Percentiles rank a stretch among this genome's conserved stretches.
These are phyloP conservation scores for Hemileccinum rubropunctum DNA, from an alignment of 768 basidiomycete species.

Conservation along the genomic window DNA sequence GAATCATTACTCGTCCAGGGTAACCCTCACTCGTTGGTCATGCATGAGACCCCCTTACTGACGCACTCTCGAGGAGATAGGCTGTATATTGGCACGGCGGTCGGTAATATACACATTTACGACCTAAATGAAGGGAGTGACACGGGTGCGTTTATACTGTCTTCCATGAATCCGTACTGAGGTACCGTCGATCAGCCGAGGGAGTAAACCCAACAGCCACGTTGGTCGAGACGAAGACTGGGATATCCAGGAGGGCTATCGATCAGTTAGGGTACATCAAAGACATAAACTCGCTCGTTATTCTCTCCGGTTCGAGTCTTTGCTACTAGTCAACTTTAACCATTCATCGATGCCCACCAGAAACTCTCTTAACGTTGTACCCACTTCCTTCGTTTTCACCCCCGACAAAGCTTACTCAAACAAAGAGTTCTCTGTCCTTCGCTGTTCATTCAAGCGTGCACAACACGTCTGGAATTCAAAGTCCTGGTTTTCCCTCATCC, in stretches of 20 bases:
- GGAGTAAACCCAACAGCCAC: conserved; percentile 17
- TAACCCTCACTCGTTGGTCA: conserved; percentile 1
- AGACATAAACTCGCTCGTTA: conserved; percentile 81
- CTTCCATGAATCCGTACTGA: conserved; percentile 28
- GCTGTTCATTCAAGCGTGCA: conserved; percentile 64
- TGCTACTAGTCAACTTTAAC: not conserved
- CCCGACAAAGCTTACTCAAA: conserved; percentile 68
- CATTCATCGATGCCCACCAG: conserved; percentile 37
- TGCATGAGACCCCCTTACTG: not conserved
- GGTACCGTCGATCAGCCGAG: conserved; percentile 3
- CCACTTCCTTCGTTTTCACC: conserved; percentile 72
- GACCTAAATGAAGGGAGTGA: conserved; percentile 38
- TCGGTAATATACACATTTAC: conserved; percentile 55
- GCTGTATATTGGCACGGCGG: conserved; percentile 61
- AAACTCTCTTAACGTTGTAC: conserved; percentile 69
- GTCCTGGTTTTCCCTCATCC: conserved; percentile 3
- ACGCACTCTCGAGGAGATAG: conserved; percentile 41
- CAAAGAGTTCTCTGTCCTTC: conserved; percentile 83
- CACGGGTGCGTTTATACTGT: conserved; percentile 33
- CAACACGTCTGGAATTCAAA: conserved; percentile 33
- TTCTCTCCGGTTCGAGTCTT: conserved; percentile 68
- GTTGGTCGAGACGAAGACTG: conserved; percentile 65
- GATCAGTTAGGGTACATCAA: conserved; percentile 87
- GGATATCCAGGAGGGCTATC: conserved; percentile 63
- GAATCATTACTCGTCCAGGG: conserved; percentile 34